Percentiles rank a stretch among this genome's conserved stretches.
phyloP scores from a whole-genome alignment of 2,329 filamentous ascomycete species.

The Chaetomiaceae sp. region DNA sequence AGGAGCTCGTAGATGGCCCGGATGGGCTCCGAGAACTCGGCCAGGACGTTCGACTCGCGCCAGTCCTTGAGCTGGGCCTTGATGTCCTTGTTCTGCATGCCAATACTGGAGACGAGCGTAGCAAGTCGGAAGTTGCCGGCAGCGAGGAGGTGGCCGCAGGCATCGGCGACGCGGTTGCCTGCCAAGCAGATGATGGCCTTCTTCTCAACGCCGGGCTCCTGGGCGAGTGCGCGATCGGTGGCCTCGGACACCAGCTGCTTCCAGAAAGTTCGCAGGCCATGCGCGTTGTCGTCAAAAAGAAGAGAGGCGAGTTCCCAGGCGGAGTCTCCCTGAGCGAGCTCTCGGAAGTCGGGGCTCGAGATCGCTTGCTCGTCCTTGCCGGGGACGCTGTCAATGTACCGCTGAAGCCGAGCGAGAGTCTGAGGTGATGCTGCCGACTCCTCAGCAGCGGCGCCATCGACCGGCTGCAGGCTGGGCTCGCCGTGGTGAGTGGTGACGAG shows the following conservation, averaged over 20 bases:
- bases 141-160: constrained; percentile 72
- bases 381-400: constrained; percentile 22
- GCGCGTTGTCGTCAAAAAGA: constrained; percentile 69
- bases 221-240: constrained; percentile 50
- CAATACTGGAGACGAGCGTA: constrained; percentile 77
- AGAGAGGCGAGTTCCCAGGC: constrained; percentile 86
- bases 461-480: constrained; percentile 29
- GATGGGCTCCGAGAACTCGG: constrained; percentile 80
- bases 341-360: constrained; percentile 12
- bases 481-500: constrained; percentile 46
- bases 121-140: constrained; percentile 79
- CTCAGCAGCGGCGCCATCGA: constrained; percentile 14
- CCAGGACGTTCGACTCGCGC: constrained; percentile 75
- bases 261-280: constrained; percentile 62
- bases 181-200: constrained; percentile 78
- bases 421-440: constrained; percentile 19
- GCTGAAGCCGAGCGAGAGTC: constrained; percentile 22
- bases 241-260: constrained; percentile 60
- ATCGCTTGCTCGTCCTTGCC: constrained; percentile 10
- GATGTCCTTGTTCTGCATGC: constrained; percentile 72
- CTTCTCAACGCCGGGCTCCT: constrained; percentile 67
- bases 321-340: constrained; percentile 53
- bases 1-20: constrained; percentile 87
- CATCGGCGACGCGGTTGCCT: constrained; percentile 73
- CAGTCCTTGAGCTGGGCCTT: constrained; percentile 76